Evolutionary conservation across 257 asterid genomes (phyloP), one percentile per base, ranked within the genome.

Genomic region (Knoxia roxburghii): DNA sequence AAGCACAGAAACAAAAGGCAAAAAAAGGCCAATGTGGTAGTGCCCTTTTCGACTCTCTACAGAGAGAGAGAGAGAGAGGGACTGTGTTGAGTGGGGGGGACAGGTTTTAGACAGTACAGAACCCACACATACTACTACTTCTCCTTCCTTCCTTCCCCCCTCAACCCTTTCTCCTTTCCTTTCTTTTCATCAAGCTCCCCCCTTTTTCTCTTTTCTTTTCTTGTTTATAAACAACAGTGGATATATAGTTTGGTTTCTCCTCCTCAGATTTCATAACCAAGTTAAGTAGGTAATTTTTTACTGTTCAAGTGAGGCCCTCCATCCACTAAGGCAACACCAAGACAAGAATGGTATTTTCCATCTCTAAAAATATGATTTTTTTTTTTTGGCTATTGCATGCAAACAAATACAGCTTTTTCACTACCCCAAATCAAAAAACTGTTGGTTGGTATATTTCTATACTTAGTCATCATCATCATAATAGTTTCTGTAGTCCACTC

Each of bases 41-140:
- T 81, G 86, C 84, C 80, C 86, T 85, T 85, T 89, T 90, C 84
- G 89, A 85, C 87, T 78, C 87, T 78, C 41, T 37, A 37, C 41
- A 37, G 41, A 63, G 23, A 69, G 80, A 77, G 75, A 75, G 76
- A 57, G 65, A 64, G 6, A 72, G 62, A 45, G 45, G 56, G 70
- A 72, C 79, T 81, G 95, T 81, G 85, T 75, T 75, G 84, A 88
- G 92, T 84, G 96, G 97, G 84, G 96, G 96, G 94, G 97, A 87
- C 96, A 87, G 85, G 90, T 78, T 82, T 77, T 72, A 83, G 97
- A 87, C 96, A 83, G 85, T 86, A 90, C 95, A 92, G 89, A 87
- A 86, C 89, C 95, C 97, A 79, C 93, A 78, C 76, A 58, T n/a
- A 21, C 27, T 45, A 6, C 68, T 6, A 6, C 54, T 27, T 8